Percentiles rank a stretch among this genome's conserved stretches.
Conservation (phyloP, 2,329 filamentous ascomycete species). For the Metarhizium guizhouense region DNA sequence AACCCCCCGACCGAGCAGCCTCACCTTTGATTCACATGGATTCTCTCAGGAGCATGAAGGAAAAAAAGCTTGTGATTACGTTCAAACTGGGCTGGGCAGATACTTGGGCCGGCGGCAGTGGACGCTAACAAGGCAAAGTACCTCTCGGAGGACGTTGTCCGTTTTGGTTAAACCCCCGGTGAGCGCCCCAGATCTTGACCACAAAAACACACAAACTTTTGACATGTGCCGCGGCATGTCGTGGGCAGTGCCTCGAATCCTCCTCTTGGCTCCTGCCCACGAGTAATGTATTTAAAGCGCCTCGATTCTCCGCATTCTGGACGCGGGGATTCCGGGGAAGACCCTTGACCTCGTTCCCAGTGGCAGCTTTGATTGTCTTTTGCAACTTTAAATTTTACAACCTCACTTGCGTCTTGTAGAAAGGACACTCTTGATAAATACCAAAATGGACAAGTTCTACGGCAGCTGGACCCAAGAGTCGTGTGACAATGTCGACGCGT, state of each 20-base stretch:
- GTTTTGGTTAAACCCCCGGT: neutral
- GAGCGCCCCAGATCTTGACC: neutral
- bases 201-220: neutral
- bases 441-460: neutral
- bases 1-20: too few species aligned
- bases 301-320: neutral
- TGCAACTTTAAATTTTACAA: neutral
- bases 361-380: neutral
- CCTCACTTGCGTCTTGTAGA: neutral
- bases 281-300: neutral
- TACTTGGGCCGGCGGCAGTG: too few species aligned
- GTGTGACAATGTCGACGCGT: constrained; percentile 1
- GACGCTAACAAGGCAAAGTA: neutral
- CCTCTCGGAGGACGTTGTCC: neutral
- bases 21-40: too few species aligned
- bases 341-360: neutral
- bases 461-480: constrained; percentile 3
- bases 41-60: too few species aligned
- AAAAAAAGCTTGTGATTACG: too few species aligned
- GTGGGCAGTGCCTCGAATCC: neutral
- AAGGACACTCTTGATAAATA: neutral
- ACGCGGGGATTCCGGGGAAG: neutral
- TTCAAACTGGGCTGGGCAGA: too few species aligned
- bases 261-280: neutral
- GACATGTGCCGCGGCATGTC: constrained; percentile 1